Conservation (phyloP, 2,329 filamentous ascomycete genomes). For the Colletotrichum falcatum region DNA sequence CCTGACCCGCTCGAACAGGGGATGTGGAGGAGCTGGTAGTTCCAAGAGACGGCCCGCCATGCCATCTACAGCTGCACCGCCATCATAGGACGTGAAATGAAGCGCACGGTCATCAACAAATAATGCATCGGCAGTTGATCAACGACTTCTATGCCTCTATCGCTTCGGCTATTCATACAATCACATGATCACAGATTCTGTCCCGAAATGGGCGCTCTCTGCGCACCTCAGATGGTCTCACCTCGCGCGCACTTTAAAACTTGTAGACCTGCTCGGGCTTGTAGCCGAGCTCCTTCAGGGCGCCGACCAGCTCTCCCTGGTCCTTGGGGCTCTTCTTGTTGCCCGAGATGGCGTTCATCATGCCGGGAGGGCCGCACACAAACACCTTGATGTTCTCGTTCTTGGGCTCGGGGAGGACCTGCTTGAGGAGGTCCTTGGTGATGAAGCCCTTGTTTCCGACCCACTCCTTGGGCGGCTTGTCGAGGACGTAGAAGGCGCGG, state of each 20-base stretch:
- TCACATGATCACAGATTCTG: no score
- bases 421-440: conserved; percentile 93
- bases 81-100: background rate
- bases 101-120: no score
- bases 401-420: conserved; percentile 92
- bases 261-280: conserved; percentile 88
- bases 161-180: conserved; percentile 36
- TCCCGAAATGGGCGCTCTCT: background rate
- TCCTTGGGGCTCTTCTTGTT: conserved; percentile 91
- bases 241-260: conserved; percentile 67
- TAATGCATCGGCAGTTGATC: background rate
- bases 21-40: background rate
- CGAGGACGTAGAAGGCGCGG: conserved; percentile 92
- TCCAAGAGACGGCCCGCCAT: background rate
- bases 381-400: conserved; percentile 95
- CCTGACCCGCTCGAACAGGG: background rate
- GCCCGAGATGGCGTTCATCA: conserved; percentile 95
- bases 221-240: background rate
- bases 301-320: conserved; percentile 88
- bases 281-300: conserved; percentile 84
- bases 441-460: conserved; percentile 82
- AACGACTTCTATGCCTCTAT: conserved; percentile 37
- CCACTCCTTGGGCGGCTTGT: conserved; percentile 86
- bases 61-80: background rate
- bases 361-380: conserved; percentile 89